These are phyloP conservation scores for Paraconiothyrium brasiliense DNA, from an alignment of 2,329 filamentous ascomycete genomes.

Conservation along the genomic window DNA sequence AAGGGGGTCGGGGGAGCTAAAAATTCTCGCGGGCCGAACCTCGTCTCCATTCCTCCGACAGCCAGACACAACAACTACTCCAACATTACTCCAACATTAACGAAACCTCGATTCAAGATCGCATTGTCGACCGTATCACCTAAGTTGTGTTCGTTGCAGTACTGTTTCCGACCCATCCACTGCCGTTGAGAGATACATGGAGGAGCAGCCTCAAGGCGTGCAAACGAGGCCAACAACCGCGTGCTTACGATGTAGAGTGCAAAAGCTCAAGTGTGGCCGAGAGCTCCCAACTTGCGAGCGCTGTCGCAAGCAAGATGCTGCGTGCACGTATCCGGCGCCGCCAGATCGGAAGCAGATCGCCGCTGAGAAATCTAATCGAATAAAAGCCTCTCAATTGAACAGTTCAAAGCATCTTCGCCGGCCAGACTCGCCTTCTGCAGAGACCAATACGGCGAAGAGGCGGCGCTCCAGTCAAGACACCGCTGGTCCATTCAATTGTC, in stretches of 20 bases:
- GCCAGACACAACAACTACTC: neutral
- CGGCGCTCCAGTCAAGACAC: neutral
- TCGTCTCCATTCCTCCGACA: neutral
- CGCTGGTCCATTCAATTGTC: neutral
- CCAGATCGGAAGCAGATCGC: conserved; percentile 11
- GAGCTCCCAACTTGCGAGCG: conserved; percentile 5
- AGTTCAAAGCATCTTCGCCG: neutral
- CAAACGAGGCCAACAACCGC: neutral
- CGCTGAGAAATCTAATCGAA: conserved; percentile 1
- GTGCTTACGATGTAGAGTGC: conserved; percentile 11
- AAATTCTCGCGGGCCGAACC: neutral
- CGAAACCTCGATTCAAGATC: neutral
- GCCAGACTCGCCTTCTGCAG: neutral
- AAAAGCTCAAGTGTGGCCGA: conserved; percentile 9
- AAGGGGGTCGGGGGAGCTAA: neutral
- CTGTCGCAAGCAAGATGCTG: conserved; percentile 6
- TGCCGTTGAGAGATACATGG: neutral
- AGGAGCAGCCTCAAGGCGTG: neutral
- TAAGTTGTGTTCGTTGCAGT: neutral
- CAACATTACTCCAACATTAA: neutral
- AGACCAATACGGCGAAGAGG: neutral
- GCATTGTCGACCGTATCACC: neutral
- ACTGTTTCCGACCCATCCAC: neutral
- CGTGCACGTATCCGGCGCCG: conserved; percentile 3
- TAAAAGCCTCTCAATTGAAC: conserved; percentile 2